Evolutionary conservation across 352 stramenopile genomes (phyloP).

Genomic region (Saprolegnia parasitica): DNA sequence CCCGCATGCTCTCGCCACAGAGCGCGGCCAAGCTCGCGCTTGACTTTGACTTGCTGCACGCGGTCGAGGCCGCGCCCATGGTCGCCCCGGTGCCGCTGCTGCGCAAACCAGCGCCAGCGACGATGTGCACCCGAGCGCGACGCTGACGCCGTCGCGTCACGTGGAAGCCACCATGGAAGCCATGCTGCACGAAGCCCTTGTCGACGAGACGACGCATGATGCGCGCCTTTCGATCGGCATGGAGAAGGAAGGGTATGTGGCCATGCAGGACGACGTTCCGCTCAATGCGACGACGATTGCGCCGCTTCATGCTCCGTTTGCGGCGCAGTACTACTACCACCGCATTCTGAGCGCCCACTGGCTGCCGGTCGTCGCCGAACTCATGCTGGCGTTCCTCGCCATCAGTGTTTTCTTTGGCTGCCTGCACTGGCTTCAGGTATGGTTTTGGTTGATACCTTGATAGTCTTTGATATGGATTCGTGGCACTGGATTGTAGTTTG

Average conservation of each 20-base stretch:
- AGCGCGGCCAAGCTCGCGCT: slow-evolving; percentile 67
- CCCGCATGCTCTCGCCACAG: slow-evolving; percentile 55
- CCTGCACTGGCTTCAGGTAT: slow-evolving; percentile 22
- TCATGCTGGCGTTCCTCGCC: neutral
- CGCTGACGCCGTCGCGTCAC: neutral
- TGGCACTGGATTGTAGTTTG: too few species aligned
- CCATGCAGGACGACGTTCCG: neutral
- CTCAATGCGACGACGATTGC: neutral
- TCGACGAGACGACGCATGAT: neutral
- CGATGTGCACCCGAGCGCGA: slow-evolving; percentile 39
- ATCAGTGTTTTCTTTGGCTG: slow-evolving; percentile 10
- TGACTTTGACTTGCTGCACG: slow-evolving; percentile 73
- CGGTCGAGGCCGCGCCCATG: slow-evolving; percentile 50
- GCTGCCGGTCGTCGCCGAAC: neutral
- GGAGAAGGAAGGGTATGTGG: neutral
- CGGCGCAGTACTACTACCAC: slow-evolving; percentile 20
- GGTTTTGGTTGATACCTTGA: neutral
- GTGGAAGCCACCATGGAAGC: slow-evolving; percentile 3
- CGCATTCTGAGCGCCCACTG: slow-evolving; percentile 16
- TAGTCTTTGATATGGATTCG: too few species aligned
- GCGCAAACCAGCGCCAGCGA: too few species aligned
- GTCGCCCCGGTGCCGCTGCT: too few species aligned
- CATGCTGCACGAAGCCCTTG: slow-evolving; percentile 1
- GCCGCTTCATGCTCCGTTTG: neutral
- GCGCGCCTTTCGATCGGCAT: neutral